Base-by-base conservation (phyloP, 345 rosid species). In the Corymbia maculata region DNA sequence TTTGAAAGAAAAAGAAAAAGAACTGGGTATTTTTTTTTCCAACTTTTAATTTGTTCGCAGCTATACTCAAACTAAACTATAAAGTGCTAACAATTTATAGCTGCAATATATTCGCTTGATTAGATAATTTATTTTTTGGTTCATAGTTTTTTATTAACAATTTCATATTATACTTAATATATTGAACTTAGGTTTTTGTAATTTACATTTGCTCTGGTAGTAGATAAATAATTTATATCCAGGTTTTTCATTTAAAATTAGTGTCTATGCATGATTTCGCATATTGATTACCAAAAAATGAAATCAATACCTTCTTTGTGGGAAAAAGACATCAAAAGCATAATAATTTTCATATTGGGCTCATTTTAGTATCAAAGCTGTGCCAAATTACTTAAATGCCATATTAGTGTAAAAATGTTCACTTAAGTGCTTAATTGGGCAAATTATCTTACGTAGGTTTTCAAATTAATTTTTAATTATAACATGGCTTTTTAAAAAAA, bases 321-420 rank as follows among this genome's bases (percentile, higher is more conserved):
- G 59, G 0, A 21, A 0, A 55, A 55, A 0, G 12, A 2, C 11
- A 55, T 0, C 19, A 55, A 55, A 55, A 55, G 28, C 22, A 26
- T 11, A 11, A 55, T 55, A 5, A 55, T 2, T 55, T 55, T 55
- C 5, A 8, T 8, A 55, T 55, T 9, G 0, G 5, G 0, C 0
- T 55, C 22, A 55, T 11, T 0, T 55, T 55, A 55, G 0, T 0
- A 55, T 21, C 28, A 21, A 55, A 55, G 19, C 12, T 19, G 21
- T 0, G 0, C 1, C 28, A 0, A 0, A 21, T 55, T 0, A 0
- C 1, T 8, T 21, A 55, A 21, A 24, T 55, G 1, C 11, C 21
- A 21, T 5, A 21, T 55, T 0, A 5, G 61, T 55, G 1, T 21
- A 21, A 55, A 55, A 36, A 36, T 36, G 11, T 55, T 55, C 9